phyloP scores from a whole-genome alignment of 2,329 filamentous ascomycete genomes.

The Diaporthe longicolla region DNA sequence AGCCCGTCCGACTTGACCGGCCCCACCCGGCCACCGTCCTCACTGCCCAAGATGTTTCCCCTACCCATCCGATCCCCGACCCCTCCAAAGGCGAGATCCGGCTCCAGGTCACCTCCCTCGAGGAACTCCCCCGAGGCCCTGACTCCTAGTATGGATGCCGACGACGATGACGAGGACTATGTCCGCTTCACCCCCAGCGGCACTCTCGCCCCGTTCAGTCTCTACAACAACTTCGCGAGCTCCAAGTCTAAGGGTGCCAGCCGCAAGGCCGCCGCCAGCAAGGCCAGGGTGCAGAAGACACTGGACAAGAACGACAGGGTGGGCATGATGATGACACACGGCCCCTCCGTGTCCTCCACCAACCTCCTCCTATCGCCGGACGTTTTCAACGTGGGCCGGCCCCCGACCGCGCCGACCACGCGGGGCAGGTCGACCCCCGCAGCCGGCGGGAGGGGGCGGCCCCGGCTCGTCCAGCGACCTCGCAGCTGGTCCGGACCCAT shows the following conservation, averaged over 20 bases:
- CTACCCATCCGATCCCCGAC: constrained; percentile 48
- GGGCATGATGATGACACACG: constrained; percentile 40
- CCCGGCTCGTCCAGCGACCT: constrained; percentile 49
- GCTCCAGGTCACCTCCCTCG: constrained; percentile 49
- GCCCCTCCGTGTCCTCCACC: constrained; percentile 43
- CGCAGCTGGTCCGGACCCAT: constrained; percentile 46
- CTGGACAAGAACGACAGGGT: constrained; percentile 38
- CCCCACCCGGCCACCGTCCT: constrained; percentile 61
- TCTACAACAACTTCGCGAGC: constrained; percentile 37
- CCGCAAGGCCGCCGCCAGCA: constrained; percentile 44
- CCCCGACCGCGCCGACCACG: constrained; percentile 37
- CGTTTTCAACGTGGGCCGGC: constrained; percentile 32
- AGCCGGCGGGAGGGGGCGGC: constrained; percentile 50
- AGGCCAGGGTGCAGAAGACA: constrained; percentile 20
- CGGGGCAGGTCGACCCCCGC: constrained; percentile 49
- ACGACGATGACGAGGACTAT: constrained; percentile 62
- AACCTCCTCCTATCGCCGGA: constrained; percentile 51
- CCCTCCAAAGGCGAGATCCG: constrained; percentile 57
- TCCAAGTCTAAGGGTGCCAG: constrained; percentile 36
- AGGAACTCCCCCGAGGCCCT: constrained; percentile 60
- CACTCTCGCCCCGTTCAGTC: constrained; percentile 50
- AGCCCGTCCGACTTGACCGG: constrained; percentile 70
- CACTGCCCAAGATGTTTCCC: constrained; percentile 47
- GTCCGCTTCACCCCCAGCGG: constrained; percentile 52
- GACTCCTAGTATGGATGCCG: constrained; percentile 47